These are phyloP conservation scores for Hemisphaericaspora lyxosophila DNA, from an alignment of 1,139 yeast species.

Conservation along the genomic window DNA sequence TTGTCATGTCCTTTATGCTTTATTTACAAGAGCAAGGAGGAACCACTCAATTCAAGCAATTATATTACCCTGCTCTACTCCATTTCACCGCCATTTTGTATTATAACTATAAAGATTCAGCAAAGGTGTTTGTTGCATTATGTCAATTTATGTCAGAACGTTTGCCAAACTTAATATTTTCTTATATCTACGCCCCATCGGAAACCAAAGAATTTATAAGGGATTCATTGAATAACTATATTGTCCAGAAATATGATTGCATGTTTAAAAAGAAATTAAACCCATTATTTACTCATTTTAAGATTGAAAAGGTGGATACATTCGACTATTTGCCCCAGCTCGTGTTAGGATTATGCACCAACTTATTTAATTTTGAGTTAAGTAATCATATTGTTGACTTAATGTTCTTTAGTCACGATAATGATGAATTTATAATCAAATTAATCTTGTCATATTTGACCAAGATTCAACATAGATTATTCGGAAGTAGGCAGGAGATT, in stretches of 20 bases:
- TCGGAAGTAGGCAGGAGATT: conserved; percentile 50
- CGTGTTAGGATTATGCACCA: conserved; percentile 21
- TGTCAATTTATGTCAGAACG: conserved; percentile 42
- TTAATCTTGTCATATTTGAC: conserved; percentile 49
- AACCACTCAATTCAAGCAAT: conserved; percentile 10
- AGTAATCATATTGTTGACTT: conserved; percentile 49
- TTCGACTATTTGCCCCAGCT: conserved; percentile 26
- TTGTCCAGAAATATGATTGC: conserved; percentile 43
- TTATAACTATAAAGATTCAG: conserved; percentile 32
- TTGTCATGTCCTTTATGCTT: conserved; percentile 25
- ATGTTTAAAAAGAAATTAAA: conserved; percentile 46
- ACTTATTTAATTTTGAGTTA: conserved; percentile 26
- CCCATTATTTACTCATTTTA: conserved; percentile 51
- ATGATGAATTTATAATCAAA: conserved; percentile 37
- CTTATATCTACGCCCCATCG: conserved; percentile 11
- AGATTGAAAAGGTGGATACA: conserved; percentile 34
- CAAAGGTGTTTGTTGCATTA: conserved; percentile 45
- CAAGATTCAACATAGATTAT: conserved; percentile 51
- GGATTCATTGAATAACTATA: conserved; percentile 9
- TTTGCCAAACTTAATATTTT: conserved; percentile 26
- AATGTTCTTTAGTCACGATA: conserved; percentile 54
- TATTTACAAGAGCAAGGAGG: conserved; percentile 18
- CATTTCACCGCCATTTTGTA: conserved; percentile 44
- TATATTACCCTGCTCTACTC: conserved; percentile 24
- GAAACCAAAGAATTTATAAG: conserved; percentile 10